These are phyloP conservation scores for Elongisporangium anandrum DNA, from an alignment of 352 stramenopile species.

Conservation along the genomic window DNA sequence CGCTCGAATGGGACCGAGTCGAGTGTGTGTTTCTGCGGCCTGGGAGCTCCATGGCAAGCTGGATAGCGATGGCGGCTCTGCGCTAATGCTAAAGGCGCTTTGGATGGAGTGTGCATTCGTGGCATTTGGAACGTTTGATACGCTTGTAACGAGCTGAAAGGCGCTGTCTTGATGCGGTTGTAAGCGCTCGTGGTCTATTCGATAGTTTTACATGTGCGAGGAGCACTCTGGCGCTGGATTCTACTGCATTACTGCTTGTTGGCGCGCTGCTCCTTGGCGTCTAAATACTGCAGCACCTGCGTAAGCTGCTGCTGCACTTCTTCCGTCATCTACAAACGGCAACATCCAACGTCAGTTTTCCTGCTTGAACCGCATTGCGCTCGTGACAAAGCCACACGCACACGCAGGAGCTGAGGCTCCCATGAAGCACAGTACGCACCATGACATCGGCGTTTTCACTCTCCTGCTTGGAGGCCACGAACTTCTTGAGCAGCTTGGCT, in stretches of 20 bases:
- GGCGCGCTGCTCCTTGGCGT: conserved; percentile 25
- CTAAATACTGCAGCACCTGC: conserved; percentile 70
- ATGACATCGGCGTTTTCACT: conserved; percentile 66
- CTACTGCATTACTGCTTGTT: conserved; percentile 1
- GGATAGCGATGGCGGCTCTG: neutral
- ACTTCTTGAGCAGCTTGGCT: conserved; percentile 76
- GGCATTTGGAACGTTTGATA: neutral
- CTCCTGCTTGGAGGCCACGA: conserved; percentile 57
- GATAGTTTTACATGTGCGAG: neutral
- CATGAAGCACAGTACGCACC: conserved; percentile 22
- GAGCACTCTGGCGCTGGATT: neutral
- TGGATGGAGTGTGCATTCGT: neutral
- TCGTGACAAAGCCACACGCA: neutral
- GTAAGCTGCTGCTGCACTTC: conserved; percentile 71
- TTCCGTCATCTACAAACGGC: conserved; percentile 55
- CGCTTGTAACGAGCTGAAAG: neutral
- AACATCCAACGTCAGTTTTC: neutral
- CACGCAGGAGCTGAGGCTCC: neutral
- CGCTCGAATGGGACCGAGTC: neutral
- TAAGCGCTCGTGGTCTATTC: neutral
- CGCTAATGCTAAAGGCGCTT: neutral
- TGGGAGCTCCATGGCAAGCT: neutral
- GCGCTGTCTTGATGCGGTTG: neutral
- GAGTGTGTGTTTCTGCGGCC: too few relatives aligned
- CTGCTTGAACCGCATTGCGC: too few relatives aligned